Percentiles rank a stretch among this genome's conserved stretches.
Evolutionary conservation across 78 protist species (phyloP).

Genomic region (Dictyostelium capitatum): DNA sequence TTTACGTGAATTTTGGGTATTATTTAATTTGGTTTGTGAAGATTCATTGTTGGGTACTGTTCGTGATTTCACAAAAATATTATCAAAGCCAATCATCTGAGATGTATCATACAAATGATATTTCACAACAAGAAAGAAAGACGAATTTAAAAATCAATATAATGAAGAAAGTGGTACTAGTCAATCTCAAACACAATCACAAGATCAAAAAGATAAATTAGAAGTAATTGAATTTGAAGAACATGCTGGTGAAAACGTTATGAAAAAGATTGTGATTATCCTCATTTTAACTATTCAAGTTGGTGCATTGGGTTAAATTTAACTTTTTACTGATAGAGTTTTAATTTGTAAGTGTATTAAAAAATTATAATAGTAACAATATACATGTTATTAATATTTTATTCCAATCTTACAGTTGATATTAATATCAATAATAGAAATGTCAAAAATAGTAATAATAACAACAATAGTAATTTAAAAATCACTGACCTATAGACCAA

Average conservation of each 20-base stretch:
- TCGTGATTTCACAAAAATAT: slow-evolving; percentile 12
- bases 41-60: slow-evolving; percentile 79
- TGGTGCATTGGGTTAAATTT: slow-evolving; percentile 91
- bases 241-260: slow-evolving; percentile 7
- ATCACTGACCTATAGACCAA: too few relatives aligned
- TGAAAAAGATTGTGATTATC: slow-evolving; percentile 88
- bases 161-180: background rate
- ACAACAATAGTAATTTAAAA: too few relatives aligned
- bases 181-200: background rate
- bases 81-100: slow-evolving; percentile 46
- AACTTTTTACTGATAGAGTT: slow-evolving; percentile 85
- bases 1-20: slow-evolving; percentile 89
- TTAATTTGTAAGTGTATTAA: slow-evolving; percentile 65
- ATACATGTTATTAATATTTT: too few relatives aligned
- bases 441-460: too few relatives aligned
- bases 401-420: too few relatives aligned
- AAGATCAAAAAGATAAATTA: background rate
- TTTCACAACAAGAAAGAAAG: slow-evolving; percentile 56
- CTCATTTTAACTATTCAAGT: slow-evolving; percentile 85
- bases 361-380: too few relatives aligned
- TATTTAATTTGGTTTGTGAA: slow-evolving; percentile 78
- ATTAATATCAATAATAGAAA: too few relatives aligned
- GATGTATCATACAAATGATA: slow-evolving; percentile 38
- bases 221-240: background rate
- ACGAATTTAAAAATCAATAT: slow-evolving; percentile 19